Base-by-base conservation (phyloP, 805 yeast species). In the Metschnikowia reukaufii region DNA sequence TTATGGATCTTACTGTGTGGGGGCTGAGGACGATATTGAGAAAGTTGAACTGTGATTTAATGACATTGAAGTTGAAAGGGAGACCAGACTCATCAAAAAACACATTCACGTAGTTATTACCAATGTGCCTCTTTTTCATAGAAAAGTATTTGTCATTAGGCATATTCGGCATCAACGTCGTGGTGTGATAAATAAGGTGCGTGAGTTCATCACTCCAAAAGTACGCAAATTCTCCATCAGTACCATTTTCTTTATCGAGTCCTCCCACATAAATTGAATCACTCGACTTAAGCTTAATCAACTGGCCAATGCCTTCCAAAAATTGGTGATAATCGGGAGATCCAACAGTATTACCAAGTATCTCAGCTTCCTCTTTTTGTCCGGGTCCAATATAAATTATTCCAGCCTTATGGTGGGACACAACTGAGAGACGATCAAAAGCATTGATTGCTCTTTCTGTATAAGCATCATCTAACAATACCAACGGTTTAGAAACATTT, bases 11-110 rank as follows among this genome's bases (percentile, higher is more conserved):
- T 42, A 30, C 34, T 4, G 77, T 57, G 44, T 78, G 82, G 0
- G 96, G 96, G 5, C 83, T 74, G 21, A 89, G 80, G 31, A 88
- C 95, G 51, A 89, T 80, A 54, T 84, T 86, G 61, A 90, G 73
- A 62, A 88, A 88, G 55, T 85, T 88, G 73, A 89, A 89, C 65
- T 89, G 96, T 10, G 89, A 79, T 62, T 78, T 77, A 51, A 88
- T 79, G 36, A 81, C 64, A 56, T 85, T 85, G 68, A 87, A 85
- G 50, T 84, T 80, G 65, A 86, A 87, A 3, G 81, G 78, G 4
- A 65, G 63, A 5, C 73, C 76, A 2, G 89, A 81, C 56, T 89
- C 96, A 58, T 89, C 88, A 69, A 83, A 90, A 61, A 77, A 89
- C 19, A 89, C 80, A 59, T 84, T 86, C 47, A 89, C 94, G 62